A percentile compares a stretch with the other conserved stretches of the same genome.
phyloP scores from a whole-genome alignment of 257 asterid genomes.

The Jaltomata sinuosa region DNA sequence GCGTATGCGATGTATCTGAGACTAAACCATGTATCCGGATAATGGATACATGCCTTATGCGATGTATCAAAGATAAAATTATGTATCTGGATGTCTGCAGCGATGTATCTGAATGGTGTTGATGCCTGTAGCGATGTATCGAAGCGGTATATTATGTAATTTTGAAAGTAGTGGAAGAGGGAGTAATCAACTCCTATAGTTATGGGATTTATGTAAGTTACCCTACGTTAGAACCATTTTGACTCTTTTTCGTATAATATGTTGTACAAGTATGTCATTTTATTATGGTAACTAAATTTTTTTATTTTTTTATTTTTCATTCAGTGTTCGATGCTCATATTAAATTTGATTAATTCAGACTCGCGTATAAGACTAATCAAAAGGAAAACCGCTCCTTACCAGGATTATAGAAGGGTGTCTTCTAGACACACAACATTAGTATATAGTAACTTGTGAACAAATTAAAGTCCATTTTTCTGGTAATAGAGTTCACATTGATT shows the following conservation, averaged over 20 bases:
- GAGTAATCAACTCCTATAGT: no score
- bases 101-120: no score
- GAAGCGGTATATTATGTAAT: no score
- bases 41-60: no score
- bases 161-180: no score
- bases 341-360: neutral
- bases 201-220: no score
- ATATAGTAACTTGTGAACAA: neutral
- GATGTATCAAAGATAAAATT: no score
- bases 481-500: neutral
- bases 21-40: no score
- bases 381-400: neutral
- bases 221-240: neutral
- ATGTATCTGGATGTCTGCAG: no score
- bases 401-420: neutral
- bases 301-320: neutral
- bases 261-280: neutral
- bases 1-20: no score
- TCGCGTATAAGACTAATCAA: neutral
- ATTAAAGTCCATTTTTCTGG: neutral
- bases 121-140: no score
- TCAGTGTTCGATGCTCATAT: neutral
- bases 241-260: neutral
- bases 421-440: neutral
- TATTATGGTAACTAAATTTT: neutral